Conservation (phyloP, 371 early-diverging fungal genomes). For the Mycotypha africana region DNA sequence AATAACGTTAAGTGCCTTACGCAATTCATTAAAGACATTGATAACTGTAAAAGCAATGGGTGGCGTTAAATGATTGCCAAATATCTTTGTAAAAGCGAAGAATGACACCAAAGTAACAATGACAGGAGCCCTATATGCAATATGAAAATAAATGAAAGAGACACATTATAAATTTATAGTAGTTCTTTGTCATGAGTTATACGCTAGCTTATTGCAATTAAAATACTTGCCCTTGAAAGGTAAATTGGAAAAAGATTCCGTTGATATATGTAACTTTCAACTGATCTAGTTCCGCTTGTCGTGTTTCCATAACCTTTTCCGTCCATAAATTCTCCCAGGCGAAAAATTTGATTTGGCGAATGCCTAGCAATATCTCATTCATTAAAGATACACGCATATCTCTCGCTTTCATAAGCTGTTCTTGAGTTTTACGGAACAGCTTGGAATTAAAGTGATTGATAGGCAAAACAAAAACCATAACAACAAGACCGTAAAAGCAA, state of each 20-base stretch:
- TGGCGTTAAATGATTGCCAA: slow-evolving; percentile 47
- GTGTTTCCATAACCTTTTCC: slow-evolving; percentile 28
- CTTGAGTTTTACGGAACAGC: slow-evolving; percentile 39
- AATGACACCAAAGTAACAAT: slow-evolving; percentile 46
- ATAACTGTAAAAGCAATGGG: slow-evolving; percentile 57
- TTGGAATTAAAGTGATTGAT: slow-evolving; percentile 48
- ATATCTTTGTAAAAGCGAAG: slow-evolving; percentile 46
- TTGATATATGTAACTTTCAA: slow-evolving; percentile 20
- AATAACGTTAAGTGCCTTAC: slow-evolving; percentile 44
- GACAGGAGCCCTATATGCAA: slow-evolving; percentile 47
- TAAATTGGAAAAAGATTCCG: not conserved
- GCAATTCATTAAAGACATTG: slow-evolving; percentile 43
- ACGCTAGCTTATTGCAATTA: too few species aligned
- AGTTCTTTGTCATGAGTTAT: too few species aligned
- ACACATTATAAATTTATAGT: too few species aligned
- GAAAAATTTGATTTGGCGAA: slow-evolving; percentile 65
- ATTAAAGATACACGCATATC: slow-evolving; percentile 45
- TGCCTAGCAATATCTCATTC: slow-evolving; percentile 54
- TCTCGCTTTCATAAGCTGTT: slow-evolving; percentile 40
- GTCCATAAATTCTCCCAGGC: slow-evolving; percentile 47
- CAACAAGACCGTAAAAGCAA: slow-evolving; percentile 56
- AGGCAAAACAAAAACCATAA: slow-evolving; percentile 46
- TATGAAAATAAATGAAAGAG: too few species aligned
- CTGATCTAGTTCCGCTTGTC: slow-evolving; percentile 44
- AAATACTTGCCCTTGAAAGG: not conserved